A percentile compares a stretch with the other conserved stretches of the same genome.
Evolutionary conservation across 179 eudicot species (phyloP).

Genomic region (Corrigiola litoralis): DNA sequence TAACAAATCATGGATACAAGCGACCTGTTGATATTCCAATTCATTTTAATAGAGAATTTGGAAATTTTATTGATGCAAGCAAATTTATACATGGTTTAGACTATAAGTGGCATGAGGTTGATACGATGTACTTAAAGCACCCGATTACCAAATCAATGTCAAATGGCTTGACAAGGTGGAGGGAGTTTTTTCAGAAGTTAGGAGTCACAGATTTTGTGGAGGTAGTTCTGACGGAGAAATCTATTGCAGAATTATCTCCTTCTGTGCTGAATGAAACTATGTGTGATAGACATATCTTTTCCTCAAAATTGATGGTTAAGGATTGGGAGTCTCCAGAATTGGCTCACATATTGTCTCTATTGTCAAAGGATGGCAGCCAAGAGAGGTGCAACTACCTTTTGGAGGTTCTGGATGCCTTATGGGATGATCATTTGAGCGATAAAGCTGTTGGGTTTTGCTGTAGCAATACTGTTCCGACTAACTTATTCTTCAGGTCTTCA

Average conservation of each 20-base stretch:
- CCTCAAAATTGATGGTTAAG: conserved; percentile 36
- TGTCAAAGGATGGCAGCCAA: conserved; percentile 43
- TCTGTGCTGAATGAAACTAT: conserved; percentile 27
- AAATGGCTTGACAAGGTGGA: conserved; percentile 60
- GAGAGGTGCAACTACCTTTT: conserved; percentile 54
- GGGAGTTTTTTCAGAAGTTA: conserved; percentile 65
- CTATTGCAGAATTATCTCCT: conserved; percentile 43
- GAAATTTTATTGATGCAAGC: conserved; percentile 53
- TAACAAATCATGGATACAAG: conserved; percentile 72
- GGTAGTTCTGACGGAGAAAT: conserved; percentile 51
- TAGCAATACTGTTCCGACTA: conserved; percentile 26
- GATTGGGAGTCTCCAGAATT: conserved; percentile 95
- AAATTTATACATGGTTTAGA: conserved; percentile 51
- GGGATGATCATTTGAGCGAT: conserved; percentile 72
- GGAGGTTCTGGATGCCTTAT: conserved; percentile 71
- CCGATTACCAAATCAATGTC: conserved; percentile 47
- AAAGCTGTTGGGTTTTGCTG: conserved; percentile 46
- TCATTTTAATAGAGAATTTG: conserved; percentile 70
- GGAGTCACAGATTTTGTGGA: conserved; percentile 84
- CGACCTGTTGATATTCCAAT: conserved; percentile 53
- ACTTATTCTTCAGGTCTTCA: conserved; percentile 52
- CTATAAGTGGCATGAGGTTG: conserved; percentile 75
- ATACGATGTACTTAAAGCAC: conserved; percentile 56
- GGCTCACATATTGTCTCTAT: conserved; percentile 41
- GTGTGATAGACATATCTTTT: conserved; percentile 32